These are phyloP conservation scores for Xylariales sp. DNA, from an alignment of 2,329 filamentous ascomycete genomes.

Conservation along the genomic window DNA sequence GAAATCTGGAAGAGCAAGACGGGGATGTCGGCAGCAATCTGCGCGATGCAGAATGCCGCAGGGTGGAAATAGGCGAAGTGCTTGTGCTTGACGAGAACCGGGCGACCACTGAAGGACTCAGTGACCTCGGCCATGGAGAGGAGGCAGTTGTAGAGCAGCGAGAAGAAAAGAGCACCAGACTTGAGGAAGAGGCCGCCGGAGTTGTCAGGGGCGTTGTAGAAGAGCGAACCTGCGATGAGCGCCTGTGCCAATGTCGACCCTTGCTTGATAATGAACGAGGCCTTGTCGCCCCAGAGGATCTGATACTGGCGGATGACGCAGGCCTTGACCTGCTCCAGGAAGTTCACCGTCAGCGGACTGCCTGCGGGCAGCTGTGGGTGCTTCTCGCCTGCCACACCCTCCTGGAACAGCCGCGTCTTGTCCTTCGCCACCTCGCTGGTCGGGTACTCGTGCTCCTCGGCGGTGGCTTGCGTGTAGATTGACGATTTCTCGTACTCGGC, in stretches of 20 bases:
- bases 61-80: constrained; percentile 55
- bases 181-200: constrained; percentile 61
- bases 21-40: constrained; percentile 50
- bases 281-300: constrained; percentile 61
- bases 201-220: constrained; percentile 58
- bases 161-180: constrained; percentile 59
- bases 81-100: constrained; percentile 55
- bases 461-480: not conserved
- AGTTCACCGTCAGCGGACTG: constrained; percentile 42
- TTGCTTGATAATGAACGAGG: constrained; percentile 60
- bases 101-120: constrained; percentile 55
- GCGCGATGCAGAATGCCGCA: constrained; percentile 53
- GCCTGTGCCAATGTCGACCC: constrained; percentile 53
- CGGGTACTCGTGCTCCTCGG: constrained; percentile 5
- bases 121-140: constrained; percentile 64
- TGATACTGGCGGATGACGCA: constrained; percentile 59
- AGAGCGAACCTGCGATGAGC: constrained; percentile 61
- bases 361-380: constrained; percentile 39
- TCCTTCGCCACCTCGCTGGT: constrained; percentile 1
- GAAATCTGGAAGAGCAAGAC: constrained; percentile 55
- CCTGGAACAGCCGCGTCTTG: constrained; percentile 3
- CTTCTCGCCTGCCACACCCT: constrained; percentile 4
- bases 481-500: constrained; percentile 46
- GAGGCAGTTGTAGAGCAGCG: constrained; percentile 58
- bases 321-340: constrained; percentile 50